phyloP scores from a whole-genome alignment of 2,329 filamentous ascomycete genomes.

The Dissoconium aciculare region DNA sequence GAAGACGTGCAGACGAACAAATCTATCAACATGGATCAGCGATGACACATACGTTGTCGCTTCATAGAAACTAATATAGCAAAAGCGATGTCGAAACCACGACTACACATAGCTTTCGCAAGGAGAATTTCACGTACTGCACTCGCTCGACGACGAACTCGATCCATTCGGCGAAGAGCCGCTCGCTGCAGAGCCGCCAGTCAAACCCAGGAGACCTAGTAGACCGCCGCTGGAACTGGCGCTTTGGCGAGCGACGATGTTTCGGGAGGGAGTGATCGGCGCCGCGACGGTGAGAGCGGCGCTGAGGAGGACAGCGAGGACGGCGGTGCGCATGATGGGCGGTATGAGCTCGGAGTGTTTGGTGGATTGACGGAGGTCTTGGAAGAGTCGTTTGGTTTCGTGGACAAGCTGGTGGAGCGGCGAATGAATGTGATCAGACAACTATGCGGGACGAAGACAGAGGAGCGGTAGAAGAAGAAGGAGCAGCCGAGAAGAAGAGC shows the following conservation, averaged over 20 bases:
- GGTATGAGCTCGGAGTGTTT: too few species aligned
- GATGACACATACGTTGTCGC: too few species aligned
- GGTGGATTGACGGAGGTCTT: neutral
- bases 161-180: neutral
- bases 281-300: neutral
- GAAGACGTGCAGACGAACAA: neutral
- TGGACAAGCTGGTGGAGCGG: neutral
- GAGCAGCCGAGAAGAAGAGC: too few species aligned
- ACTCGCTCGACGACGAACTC: neutral
- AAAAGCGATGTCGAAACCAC: too few species aligned
- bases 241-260: neutral
- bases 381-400: neutral
- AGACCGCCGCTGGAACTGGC: neutral
- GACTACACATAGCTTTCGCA: neutral
- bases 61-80: too few species aligned
- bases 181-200: neutral
- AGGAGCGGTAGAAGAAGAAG: too few species aligned
- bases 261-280: neutral
- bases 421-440: too few species aligned
- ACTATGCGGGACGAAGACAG: too few species aligned
- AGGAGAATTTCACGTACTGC: neutral
- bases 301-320: neutral
- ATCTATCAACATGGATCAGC: neutral
- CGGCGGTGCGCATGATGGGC: neutral
- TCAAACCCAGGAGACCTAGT: neutral